phyloP scores from a whole-genome alignment of 2,329 filamentous ascomycete species.

The Coniochaeta prunicola region DNA sequence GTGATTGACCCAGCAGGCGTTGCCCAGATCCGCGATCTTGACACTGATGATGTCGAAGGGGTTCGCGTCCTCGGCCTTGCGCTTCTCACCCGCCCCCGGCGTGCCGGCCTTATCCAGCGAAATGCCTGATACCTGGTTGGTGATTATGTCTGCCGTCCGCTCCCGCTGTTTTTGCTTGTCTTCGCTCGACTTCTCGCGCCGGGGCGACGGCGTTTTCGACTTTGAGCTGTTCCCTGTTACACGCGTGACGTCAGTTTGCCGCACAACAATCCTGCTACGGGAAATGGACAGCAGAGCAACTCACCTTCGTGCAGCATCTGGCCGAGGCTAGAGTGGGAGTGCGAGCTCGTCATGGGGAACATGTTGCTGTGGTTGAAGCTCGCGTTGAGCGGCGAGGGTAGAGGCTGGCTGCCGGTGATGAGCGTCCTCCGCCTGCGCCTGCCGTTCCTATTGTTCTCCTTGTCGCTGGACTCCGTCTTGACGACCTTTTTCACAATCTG shows the following conservation, averaged over 20 bases:
- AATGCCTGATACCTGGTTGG: constrained; percentile 89
- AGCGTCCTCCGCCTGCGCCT: constrained; percentile 82
- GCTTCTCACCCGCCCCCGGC: constrained; percentile 48
- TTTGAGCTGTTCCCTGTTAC: constrained; percentile 25
- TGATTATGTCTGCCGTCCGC: constrained; percentile 87
- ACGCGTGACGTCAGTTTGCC: constrained; percentile 2
- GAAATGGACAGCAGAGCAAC: constrained; percentile 5
- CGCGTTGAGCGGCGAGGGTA: constrained; percentile 90
- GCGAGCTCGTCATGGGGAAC: constrained; percentile 54
- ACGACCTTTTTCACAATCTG: constrained; percentile 97
- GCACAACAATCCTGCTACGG: not conserved
- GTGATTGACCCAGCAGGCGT: constrained; percentile 97
- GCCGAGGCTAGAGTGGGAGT: constrained; percentile 70
- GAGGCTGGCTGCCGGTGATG: constrained; percentile 92
- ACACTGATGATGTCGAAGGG: constrained; percentile 79
- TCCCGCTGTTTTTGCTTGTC: constrained; percentile 78
- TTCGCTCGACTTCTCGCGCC: constrained; percentile 23
- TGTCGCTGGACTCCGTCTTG: constrained; percentile 66
- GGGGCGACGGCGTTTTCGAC: constrained; percentile 39
- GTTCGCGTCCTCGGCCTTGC: constrained; percentile 48
- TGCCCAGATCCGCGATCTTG: constrained; percentile 97
- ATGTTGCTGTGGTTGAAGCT: constrained; percentile 78
- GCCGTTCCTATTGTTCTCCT: constrained; percentile 88
- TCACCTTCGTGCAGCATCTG: constrained; percentile 78
- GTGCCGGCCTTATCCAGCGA: constrained; percentile 67